Evolutionary conservation across 805 yeast genomes (phyloP), one percentile per base, ranked within the genome.

Genomic region (Jamesozyma jinghongensis): DNA sequence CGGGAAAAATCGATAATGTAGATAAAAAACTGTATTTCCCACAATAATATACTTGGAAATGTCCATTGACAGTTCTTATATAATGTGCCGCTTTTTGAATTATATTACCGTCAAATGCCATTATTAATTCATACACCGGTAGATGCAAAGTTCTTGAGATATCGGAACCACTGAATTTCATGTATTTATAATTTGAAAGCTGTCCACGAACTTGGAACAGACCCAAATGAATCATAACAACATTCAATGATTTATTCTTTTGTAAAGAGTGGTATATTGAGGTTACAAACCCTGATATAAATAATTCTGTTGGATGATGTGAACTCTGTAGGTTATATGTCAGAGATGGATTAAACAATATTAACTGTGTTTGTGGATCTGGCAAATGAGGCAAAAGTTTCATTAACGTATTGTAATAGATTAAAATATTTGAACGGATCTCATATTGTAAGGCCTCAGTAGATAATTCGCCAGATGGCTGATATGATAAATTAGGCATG

Each of bases 401-500:
- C 29, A 48, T 19, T 19, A 59, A 43, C 1, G 53, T 52, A 20
- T 39, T 43, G 34, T 50, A 53, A 30, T 56, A 48, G 6, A 49
- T 39, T 17, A 58, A 39, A 11, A 57, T 45, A 33, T 55, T 58
- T 13, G 54, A 43, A 33, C 49, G 49, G 3, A 58, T 39, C 41
- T 57, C 62, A 17, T 48, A 32, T 32, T 52, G 50, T 30, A 56
- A 38, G 17, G 43, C 46, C 12, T 43, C 45, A 11, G 49, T 36
- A 1, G 61, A 49, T 7, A 50, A 36, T 14, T 48, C 51, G 1
- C 63, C 63, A 1, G 59, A 46, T 4, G 59, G 53, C 38, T 57
- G 53, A 40, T 56, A 59, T 5, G 63, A 50, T n/a, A 58, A 34
- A 41, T 55, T 58, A 18, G 64, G 64, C 51, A 59, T 57, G 27